phyloP scores from a whole-genome alignment of 495 filamentous ascomycete species.

The Podospora tetraspora region DNA sequence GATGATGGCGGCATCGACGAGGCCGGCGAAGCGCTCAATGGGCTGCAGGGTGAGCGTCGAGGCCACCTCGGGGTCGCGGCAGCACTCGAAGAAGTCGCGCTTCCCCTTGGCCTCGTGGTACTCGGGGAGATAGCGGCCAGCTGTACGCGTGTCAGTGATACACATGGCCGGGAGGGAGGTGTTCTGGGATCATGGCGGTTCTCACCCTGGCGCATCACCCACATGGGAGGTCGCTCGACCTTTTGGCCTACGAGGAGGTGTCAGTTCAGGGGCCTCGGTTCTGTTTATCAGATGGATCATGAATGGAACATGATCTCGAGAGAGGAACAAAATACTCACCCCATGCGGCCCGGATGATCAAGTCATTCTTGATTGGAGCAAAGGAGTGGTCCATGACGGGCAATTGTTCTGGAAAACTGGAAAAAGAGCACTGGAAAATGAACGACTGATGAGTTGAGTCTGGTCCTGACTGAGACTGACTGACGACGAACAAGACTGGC shows the following conservation, averaged over 20 bases:
- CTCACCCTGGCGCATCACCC: constrained; percentile 98
- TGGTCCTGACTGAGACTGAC: not conserved
- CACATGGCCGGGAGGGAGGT: constrained; percentile 5
- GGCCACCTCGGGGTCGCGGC: constrained; percentile 84
- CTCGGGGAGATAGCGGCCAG: constrained; percentile 94
- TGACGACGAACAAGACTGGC: not conserved
- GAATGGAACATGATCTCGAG: not conserved
- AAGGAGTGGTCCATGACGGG: constrained; percentile 46
- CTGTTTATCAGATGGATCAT: not conserved
- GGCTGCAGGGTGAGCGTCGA: constrained; percentile 90
- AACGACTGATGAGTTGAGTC: not conserved
- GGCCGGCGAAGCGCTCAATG: constrained; percentile 79
- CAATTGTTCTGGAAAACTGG: not conserved
- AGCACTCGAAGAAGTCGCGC: constrained; percentile 95
- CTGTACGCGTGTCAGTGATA: constrained; percentile 39
- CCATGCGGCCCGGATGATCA: constrained; percentile 80
- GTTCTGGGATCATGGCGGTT: not conserved
- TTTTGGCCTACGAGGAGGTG: constrained; percentile 62
- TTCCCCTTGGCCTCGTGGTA: constrained; percentile 89
- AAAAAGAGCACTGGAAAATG: not conserved
- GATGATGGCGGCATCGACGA: constrained; percentile 96
- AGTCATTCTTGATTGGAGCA: constrained; percentile 79
- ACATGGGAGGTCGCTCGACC: constrained; percentile 88
- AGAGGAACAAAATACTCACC: constrained; percentile 48
- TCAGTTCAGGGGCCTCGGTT: constrained; percentile 11